Conservation (phyloP, 352 stramenopile species). For the Thalassiosira exigua region DNA sequence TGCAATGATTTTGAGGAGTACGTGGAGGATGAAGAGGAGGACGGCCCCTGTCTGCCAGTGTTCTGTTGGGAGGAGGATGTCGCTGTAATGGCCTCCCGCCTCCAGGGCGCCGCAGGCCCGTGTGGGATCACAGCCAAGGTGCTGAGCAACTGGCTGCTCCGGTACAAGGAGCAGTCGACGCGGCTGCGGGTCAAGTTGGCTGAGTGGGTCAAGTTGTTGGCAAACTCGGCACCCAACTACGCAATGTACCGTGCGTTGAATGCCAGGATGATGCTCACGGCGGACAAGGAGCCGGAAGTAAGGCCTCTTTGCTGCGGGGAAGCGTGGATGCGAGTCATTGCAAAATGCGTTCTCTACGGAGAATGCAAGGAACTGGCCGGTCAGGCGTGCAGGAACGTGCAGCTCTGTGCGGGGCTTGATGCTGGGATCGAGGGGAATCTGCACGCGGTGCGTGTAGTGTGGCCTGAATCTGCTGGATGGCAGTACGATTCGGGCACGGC, state of each 20-base stretch:
- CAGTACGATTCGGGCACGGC: constrained; percentile 4
- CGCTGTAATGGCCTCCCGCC: background rate
- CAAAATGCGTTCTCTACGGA: background rate
- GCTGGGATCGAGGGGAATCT: constrained; percentile 55
- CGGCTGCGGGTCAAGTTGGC: constrained; percentile 1
- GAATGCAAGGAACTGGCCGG: constrained; percentile 7
- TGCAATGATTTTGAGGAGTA: no score
- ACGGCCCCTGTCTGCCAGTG: no score
- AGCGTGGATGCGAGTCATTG: constrained; percentile 2
- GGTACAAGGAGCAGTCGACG: background rate
- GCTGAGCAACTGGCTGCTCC: constrained; percentile 38
- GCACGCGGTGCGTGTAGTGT: constrained; percentile 22
- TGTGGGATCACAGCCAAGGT: constrained; percentile 13
- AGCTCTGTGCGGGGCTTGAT: constrained; percentile 46
- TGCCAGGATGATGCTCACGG: background rate
- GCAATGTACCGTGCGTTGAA: constrained; percentile 18
- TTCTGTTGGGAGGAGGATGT: constrained; percentile 25
- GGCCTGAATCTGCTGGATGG: background rate
- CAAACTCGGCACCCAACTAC: constrained; percentile 13
- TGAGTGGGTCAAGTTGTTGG: constrained; percentile 1
- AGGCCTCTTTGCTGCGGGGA: constrained; percentile 4
- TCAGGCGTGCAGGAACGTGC: constrained; percentile 21
- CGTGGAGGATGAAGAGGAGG: no score
- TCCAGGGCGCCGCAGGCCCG: constrained; percentile 28
- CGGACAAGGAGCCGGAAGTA: constrained; percentile 30